Percentiles rank a stretch among this genome's conserved stretches.
These are phyloP conservation scores for Meripilus lineatus DNA, from an alignment of 1,284 basidiomycete species.

Conservation along the genomic window DNA sequence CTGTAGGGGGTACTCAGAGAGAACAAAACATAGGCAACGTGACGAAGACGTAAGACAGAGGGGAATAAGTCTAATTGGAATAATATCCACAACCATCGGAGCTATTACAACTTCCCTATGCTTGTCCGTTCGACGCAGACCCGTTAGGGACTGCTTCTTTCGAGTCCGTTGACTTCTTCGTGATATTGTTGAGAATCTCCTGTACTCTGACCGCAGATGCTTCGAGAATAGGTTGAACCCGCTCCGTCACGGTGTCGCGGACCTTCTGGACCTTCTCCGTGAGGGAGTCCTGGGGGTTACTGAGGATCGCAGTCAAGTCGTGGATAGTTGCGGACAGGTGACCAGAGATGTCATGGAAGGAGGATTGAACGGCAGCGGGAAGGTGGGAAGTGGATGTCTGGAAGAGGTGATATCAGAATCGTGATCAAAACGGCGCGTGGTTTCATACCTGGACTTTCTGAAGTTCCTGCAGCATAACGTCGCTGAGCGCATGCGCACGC, in stretches of 20 bases:
- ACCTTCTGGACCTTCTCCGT: constrained; percentile 55
- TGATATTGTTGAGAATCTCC: constrained; percentile 27
- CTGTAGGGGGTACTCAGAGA: too few relatives aligned
- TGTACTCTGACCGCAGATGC: constrained; percentile 27
- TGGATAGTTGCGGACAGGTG: constrained; percentile 43
- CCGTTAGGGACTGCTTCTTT: too few relatives aligned
- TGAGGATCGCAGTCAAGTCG: constrained; percentile 48
- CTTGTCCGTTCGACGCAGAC: too few relatives aligned
- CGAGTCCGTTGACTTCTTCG: too few relatives aligned
- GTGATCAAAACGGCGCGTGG: not conserved
- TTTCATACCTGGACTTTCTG: constrained; percentile 49
- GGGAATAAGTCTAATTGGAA: too few relatives aligned
- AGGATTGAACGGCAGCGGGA: constrained; percentile 49
- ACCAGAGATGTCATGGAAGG: constrained; percentile 40
- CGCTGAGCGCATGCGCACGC: constrained; percentile 46
- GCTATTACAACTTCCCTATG: too few relatives aligned
- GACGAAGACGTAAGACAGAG: too few relatives aligned
- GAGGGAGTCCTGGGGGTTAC: constrained; percentile 50
- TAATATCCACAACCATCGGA: too few relatives aligned
- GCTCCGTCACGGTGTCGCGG: constrained; percentile 51
- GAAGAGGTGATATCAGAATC: constrained; percentile 2
- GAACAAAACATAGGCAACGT: too few relatives aligned
- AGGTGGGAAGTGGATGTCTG: constrained; percentile 48
- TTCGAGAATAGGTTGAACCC: constrained; percentile 54
- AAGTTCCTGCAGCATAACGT: constrained; percentile 59